A percentile compares a stretch with the other conserved stretches of the same genome.
These are phyloP conservation scores for Geotrichum siamense DNA, from an alignment of 1,139 yeast genomes.

Conservation along the genomic window DNA sequence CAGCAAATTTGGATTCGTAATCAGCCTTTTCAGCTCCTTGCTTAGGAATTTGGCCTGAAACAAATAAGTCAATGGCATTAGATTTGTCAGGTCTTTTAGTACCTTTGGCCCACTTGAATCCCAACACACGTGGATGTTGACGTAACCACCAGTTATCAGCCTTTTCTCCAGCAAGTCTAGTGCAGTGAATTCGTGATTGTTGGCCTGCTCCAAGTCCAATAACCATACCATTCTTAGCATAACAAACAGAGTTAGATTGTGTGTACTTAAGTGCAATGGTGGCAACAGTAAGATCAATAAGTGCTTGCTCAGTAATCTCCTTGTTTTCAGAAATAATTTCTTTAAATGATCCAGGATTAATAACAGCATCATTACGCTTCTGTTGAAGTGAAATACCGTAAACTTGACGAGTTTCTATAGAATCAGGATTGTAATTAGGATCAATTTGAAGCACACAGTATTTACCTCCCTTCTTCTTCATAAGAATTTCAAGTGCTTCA, in stretches of 20 bases:
- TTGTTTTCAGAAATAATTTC: constrained; percentile 87
- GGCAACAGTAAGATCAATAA: constrained; percentile 89
- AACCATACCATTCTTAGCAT: constrained; percentile 98
- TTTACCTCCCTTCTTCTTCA: constrained; percentile 93
- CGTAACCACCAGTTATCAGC: constrained; percentile 99
- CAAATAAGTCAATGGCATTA: constrained; percentile 91
- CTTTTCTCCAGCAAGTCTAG: constrained; percentile 97
- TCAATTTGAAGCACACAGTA: constrained; percentile 94
- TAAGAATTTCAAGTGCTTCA: constrained; percentile 82
- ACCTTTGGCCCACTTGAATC: constrained; percentile 95
- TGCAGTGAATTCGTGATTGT: constrained; percentile 98
- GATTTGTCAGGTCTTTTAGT: constrained; percentile 98
- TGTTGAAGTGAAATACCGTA: constrained; percentile 93
- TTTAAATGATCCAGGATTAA: constrained; percentile 78
- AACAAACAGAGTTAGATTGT: constrained; percentile 96
- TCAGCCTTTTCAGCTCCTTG: constrained; percentile 89
- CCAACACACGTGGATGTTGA: constrained; percentile 92
- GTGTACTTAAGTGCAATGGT: constrained; percentile 96
- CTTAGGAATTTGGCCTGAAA: constrained; percentile 84
- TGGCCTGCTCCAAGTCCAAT: constrained; percentile 99
- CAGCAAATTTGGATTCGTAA: constrained; percentile 77
- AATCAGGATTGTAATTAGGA: constrained; percentile 82
- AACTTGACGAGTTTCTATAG: constrained; percentile 84
- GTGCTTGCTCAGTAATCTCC: constrained; percentile 82
- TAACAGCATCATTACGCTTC: constrained; percentile 95